Percentiles rank a stretch among this genome's conserved stretches.
Evolutionary conservation across 352 stramenopile genomes (phyloP).

Genomic region (Phytophthora syringae): DNA sequence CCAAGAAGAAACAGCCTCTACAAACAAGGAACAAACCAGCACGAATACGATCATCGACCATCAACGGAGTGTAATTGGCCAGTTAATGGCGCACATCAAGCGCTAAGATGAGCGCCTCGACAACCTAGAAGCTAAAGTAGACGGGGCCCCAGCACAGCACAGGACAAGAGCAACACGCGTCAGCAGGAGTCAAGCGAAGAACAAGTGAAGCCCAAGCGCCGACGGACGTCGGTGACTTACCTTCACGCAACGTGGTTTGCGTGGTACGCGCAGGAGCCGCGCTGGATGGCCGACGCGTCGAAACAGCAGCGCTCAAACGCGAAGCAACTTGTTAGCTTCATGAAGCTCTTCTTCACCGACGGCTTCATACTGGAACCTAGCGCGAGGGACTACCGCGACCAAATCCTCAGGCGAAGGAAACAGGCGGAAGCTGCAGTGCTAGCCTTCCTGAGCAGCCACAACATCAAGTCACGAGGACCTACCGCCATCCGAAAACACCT

Average conservation of each 20-base stretch:
- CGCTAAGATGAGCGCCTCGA: slow-evolving; percentile 8
- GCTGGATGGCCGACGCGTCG: too few relatives aligned
- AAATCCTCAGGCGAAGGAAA: not conserved
- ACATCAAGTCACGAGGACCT: slow-evolving; percentile 2
- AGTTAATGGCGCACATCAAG: too few relatives aligned
- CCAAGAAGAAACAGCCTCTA: too few relatives aligned
- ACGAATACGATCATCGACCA: not conserved
- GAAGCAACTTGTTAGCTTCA: slow-evolving; percentile 11
- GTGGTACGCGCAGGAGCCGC: too few relatives aligned
- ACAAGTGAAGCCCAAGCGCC: not conserved
- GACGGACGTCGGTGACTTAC: too few relatives aligned
- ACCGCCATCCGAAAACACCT: slow-evolving; percentile 4
- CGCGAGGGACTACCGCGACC: slow-evolving; percentile 2
- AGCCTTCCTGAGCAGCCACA: not conserved
- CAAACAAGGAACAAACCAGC: not conserved
- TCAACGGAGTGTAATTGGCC: slow-evolving; percentile 15
- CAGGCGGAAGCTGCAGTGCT: not conserved
- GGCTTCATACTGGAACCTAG: slow-evolving; percentile 4
- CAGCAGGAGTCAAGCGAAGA: slow-evolving; percentile 3
- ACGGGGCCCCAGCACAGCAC: not conserved
- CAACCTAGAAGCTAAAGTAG: slow-evolving; percentile 2
- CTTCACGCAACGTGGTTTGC: too few relatives aligned
- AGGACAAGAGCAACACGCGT: not conserved
- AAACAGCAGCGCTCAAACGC: not conserved
- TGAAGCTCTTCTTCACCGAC: slow-evolving; percentile 19